A percentile compares a stretch with the other conserved stretches of the same genome.
Conservation (phyloP, 306 rosid genomes). For the Cicer arietinum region DNA sequence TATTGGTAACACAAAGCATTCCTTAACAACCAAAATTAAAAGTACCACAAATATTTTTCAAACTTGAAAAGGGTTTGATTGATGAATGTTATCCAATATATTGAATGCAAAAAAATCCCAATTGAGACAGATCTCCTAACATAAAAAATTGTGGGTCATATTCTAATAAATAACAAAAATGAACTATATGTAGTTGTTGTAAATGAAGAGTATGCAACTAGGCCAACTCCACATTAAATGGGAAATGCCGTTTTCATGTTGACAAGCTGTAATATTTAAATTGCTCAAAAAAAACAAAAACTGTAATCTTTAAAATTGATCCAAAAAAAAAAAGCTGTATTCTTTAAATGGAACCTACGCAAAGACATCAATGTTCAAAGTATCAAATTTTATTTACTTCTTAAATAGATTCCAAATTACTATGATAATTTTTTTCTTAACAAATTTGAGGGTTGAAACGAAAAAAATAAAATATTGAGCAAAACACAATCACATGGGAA, state of each 20-base stretch:
- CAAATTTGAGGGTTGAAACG: no score
- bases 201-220: neutral
- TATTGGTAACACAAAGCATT: constrained; percentile 17
- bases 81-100: constrained; percentile 39
- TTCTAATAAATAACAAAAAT: constrained; percentile 30
- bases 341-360: no score
- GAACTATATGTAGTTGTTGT: constrained; percentile 11
- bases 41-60: neutral
- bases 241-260: constrained; percentile 35
- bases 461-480: no score
- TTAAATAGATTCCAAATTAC: no score
- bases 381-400: no score
- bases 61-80: constrained; percentile 15
- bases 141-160: constrained; percentile 50
- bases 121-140: constrained; percentile 45
- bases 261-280: constrained; percentile 44
- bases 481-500: no score
- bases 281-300: no score
- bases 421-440: no score
- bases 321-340: no score
- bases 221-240: constrained; percentile 42
- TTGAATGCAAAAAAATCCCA: constrained; percentile 42
- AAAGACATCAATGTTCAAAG: no score
- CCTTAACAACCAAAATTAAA: constrained; percentile 35
- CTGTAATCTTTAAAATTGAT: no score